Evolutionary conservation across 2,329 filamentous ascomycete genomes (phyloP).

Genomic region (Trichoderma sp.): DNA sequence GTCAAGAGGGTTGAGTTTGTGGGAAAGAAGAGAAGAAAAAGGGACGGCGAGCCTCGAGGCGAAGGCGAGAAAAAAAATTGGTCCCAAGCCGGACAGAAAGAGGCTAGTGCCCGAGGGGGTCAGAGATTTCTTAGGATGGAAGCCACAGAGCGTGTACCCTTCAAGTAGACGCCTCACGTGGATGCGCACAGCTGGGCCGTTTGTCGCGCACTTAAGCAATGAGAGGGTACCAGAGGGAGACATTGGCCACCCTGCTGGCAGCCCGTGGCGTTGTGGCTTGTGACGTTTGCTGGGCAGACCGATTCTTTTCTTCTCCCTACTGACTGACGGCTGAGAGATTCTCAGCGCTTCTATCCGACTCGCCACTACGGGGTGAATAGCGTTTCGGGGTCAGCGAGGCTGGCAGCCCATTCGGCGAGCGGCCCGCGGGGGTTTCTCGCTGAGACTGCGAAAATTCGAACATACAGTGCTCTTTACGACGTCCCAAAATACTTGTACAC

Average conservation of each 20-base stretch:
- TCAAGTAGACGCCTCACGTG: slow-evolving; percentile 7
- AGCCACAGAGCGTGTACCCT: slow-evolving; percentile 18
- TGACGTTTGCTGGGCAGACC: slow-evolving; percentile 21
- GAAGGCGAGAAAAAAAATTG: slow-evolving; percentile 29
- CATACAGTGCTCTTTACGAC: not conserved
- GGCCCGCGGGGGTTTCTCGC: not conserved
- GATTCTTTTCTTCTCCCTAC: slow-evolving; percentile 15
- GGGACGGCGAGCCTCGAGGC: slow-evolving; percentile 29
- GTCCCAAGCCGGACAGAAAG: slow-evolving; percentile 29
- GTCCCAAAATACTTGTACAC: not conserved
- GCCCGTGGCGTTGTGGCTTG: slow-evolving; percentile 25
- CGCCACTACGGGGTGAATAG: slow-evolving; percentile 12
- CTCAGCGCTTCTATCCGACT: slow-evolving; percentile 12
- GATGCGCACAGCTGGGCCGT: not conserved
- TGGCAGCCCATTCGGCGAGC: slow-evolving; percentile 1
- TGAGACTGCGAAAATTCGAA: not conserved
- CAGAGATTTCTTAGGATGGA: slow-evolving; percentile 27
- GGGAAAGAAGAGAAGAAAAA: slow-evolving; percentile 35
- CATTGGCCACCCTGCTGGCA: slow-evolving; percentile 1
- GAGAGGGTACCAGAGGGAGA: not conserved
- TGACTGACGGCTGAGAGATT: slow-evolving; percentile 7
- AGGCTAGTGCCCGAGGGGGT: slow-evolving; percentile 36
- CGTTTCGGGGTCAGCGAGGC: slow-evolving; percentile 18
- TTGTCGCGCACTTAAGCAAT: not conserved
- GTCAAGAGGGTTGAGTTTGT: slow-evolving; percentile 34